phyloP scores from a whole-genome alignment of 2,329 filamentous ascomycete genomes.

The Colletotrichum tropicicola region DNA sequence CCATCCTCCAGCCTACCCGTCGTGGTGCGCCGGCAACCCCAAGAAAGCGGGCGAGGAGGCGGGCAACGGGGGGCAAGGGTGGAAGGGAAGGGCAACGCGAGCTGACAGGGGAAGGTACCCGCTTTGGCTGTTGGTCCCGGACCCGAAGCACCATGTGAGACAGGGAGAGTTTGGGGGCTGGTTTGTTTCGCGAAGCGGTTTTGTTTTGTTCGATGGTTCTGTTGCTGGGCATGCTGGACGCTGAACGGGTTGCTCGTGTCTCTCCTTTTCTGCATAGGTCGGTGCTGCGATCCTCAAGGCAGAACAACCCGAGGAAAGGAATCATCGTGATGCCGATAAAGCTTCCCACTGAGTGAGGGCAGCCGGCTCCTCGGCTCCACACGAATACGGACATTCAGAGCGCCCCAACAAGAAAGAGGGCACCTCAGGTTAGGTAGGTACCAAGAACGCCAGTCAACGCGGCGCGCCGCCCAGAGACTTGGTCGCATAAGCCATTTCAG shows the following conservation, averaged over 20 bases:
- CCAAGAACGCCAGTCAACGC: background rate
- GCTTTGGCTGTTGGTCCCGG: background rate
- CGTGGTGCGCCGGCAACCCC: background rate
- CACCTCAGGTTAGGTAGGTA: background rate
- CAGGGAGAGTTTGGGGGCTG: slow-evolving; percentile 20
- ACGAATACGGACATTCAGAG: background rate
- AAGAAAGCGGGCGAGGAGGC: background rate
- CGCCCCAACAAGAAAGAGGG: background rate
- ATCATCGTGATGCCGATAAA: too few relatives aligned
- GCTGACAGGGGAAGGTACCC: background rate
- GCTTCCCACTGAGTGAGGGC: background rate
- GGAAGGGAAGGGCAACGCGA: background rate
- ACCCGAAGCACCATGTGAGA: slow-evolving; percentile 20
- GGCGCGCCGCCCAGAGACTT: slow-evolving; percentile 23
- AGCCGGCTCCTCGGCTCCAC: background rate
- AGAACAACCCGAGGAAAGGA: too few relatives aligned
- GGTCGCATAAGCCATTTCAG: slow-evolving; percentile 25
- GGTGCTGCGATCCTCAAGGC: too few relatives aligned
- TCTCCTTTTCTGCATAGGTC: too few relatives aligned
- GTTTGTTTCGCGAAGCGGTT: background rate
- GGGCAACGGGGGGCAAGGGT: background rate
- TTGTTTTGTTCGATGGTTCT: slow-evolving; percentile 2
- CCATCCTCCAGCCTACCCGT: background rate
- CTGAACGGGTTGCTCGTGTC: too few relatives aligned
- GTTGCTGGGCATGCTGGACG: background rate